phyloP scores from a whole-genome alignment of 768 basidiomycete genomes.

The Baorangia bicolor region DNA sequence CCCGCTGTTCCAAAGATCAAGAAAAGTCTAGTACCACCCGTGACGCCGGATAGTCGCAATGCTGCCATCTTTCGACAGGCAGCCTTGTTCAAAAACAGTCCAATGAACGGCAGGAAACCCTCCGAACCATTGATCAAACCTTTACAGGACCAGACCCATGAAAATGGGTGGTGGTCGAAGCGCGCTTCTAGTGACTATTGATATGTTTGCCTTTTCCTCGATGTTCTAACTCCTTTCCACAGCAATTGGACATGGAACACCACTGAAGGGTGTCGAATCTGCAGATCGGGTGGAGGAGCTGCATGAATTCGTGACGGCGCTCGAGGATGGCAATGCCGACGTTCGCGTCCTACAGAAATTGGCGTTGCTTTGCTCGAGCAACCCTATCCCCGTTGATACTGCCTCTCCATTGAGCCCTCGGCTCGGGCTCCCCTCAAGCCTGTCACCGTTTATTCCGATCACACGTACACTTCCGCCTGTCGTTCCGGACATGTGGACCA shows the following conservation, averaged over 20 bases:
- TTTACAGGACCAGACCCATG: constrained; percentile 62
- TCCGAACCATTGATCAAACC: constrained; percentile 66
- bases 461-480: constrained; percentile 38
- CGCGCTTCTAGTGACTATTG: constrained; percentile 60
- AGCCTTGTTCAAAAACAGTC: constrained; percentile 80
- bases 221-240: constrained; percentile 10
- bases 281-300: constrained; percentile 50
- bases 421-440: constrained; percentile 50
- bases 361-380: constrained; percentile 58
- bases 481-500: constrained; percentile 67
- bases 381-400: constrained; percentile 44
- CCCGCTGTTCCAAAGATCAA: constrained; percentile 35
- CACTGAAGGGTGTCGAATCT: constrained; percentile 39
- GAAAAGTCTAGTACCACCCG: constrained; percentile 40
- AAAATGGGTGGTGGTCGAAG: constrained; percentile 85
- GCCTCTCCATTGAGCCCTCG: constrained; percentile 56
- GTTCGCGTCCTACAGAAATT: constrained; percentile 62
- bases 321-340: constrained; percentile 54
- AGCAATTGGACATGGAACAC: constrained; percentile 47
- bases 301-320: constrained; percentile 47
- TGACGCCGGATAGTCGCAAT: constrained; percentile 64
- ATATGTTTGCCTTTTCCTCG: background rate
- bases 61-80: constrained; percentile 67
- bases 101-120: constrained; percentile 50
- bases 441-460: constrained; percentile 54